Percentiles rank a stretch among this genome's conserved stretches.
Evolutionary conservation across 2,329 filamentous ascomycete genomes (phyloP).

Genomic region (Monilinia laxa): DNA sequence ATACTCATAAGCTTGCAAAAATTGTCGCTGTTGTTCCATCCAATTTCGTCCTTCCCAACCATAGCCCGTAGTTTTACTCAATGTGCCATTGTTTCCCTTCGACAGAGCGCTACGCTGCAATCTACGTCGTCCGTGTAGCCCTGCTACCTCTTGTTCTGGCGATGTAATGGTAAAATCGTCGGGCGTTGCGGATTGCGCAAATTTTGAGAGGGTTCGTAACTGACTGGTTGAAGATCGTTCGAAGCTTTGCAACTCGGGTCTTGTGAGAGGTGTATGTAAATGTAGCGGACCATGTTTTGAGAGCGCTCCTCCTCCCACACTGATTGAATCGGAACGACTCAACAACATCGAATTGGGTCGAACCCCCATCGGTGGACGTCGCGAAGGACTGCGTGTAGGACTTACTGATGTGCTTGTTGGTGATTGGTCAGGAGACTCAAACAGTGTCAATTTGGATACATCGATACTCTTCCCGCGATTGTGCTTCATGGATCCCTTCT

Average conservation of each 20-base stretch:
- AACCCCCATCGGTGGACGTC: constrained; percentile 29
- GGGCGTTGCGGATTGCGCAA: constrained; percentile 71
- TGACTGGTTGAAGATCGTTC: constrained; percentile 89
- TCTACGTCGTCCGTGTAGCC: constrained; percentile 78
- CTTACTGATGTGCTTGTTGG: not conserved
- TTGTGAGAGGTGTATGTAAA: constrained; percentile 51
- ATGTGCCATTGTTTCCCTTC: constrained; percentile 44
- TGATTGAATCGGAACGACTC: constrained; percentile 53
- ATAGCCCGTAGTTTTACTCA: constrained; percentile 53
- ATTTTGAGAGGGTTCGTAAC: constrained; percentile 79
- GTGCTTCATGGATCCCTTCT: constrained; percentile 48
- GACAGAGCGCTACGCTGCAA: constrained; percentile 64
- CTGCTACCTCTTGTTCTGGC: constrained; percentile 80
- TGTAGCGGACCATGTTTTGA: constrained; percentile 28
- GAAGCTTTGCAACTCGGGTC: constrained; percentile 75
- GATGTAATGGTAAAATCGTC: constrained; percentile 81
- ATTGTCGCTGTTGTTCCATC: constrained; percentile 99
- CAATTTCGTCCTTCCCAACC: constrained; percentile 84
- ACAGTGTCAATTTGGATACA: constrained; percentile 23
- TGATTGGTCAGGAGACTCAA: constrained; percentile 20
- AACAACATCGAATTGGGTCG: constrained; percentile 62
- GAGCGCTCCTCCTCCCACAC: constrained; percentile 37
- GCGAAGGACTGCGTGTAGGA: constrained; percentile 21
- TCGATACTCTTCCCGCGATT: constrained; percentile 34
- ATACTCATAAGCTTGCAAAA: constrained; percentile 95